Conservation (phyloP, 345 rosid genomes). For the Citrus sp. region DNA sequence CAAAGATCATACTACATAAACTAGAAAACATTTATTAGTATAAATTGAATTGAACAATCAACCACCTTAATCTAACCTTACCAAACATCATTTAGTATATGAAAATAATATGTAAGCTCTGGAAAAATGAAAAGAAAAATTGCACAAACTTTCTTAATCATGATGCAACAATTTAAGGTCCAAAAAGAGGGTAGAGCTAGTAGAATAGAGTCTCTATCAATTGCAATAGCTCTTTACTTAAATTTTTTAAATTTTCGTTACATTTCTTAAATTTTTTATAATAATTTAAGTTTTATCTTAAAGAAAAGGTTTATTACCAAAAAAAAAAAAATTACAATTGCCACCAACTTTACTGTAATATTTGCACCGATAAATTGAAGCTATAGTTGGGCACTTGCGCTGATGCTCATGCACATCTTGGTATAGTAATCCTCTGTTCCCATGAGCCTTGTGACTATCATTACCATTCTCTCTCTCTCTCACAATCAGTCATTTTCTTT, state of each 20-base stretch:
- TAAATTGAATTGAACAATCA: not conserved
- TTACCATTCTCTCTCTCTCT: not conserved
- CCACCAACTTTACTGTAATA: not conserved
- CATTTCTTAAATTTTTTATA: too few relatives aligned
- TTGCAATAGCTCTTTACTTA: too few relatives aligned
- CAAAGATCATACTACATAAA: not conserved
- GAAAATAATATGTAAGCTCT: not conserved
- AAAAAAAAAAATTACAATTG: too few relatives aligned
- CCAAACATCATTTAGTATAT: not conserved
- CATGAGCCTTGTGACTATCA: constrained; percentile 9
- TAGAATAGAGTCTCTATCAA: too few relatives aligned
- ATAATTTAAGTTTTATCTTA: too few relatives aligned
- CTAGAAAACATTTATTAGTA: not conserved
- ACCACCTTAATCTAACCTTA: not conserved
- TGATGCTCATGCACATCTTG: not conserved
- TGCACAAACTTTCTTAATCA: not conserved
- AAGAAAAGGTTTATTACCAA: too few relatives aligned
- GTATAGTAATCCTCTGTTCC: not conserved
- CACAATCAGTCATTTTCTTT: not conserved
- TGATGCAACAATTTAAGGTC: not conserved
- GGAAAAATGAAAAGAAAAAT: too few relatives aligned
- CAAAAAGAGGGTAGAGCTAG: not conserved
- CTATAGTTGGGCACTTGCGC: too few relatives aligned
- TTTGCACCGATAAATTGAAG: not conserved
- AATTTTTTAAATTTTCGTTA: too few relatives aligned